Percentiles rank a stretch among this genome's conserved stretches.
phyloP scores from a whole-genome alignment of 2,329 filamentous ascomycete species.

The Xylaria sp. region DNA sequence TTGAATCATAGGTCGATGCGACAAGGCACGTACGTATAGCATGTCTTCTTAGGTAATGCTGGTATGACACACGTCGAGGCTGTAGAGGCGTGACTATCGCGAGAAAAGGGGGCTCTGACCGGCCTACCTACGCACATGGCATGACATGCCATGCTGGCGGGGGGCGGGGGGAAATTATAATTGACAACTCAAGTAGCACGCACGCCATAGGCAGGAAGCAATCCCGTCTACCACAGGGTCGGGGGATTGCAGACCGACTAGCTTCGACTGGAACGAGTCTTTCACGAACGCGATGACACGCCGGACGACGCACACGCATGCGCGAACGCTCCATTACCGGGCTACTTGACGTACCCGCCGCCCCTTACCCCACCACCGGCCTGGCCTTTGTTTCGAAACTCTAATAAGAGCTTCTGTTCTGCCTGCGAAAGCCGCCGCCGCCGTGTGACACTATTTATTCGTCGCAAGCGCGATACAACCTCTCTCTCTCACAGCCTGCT shows the following conservation, averaged over 20 bases:
- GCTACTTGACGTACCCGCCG: too few relatives aligned
- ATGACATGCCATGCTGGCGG: neutral
- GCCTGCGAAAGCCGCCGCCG: too few relatives aligned
- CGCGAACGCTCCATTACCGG: neutral
- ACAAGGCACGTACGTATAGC: neutral
- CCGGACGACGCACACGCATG: neutral
- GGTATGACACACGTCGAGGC: neutral
- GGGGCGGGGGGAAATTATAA: neutral
- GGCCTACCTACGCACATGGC: too few relatives aligned
- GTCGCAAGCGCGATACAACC: neutral
- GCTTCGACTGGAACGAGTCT: constrained; percentile 11
- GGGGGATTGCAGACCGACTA: constrained; percentile 26
- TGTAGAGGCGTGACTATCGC: neutral
- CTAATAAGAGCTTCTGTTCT: neutral
- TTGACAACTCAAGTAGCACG: too few relatives aligned
- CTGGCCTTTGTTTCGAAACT: neutral
- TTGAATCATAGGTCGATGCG: neutral
- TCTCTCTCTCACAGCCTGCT: too few relatives aligned
- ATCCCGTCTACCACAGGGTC: constrained; percentile 14
- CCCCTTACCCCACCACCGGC: neutral
- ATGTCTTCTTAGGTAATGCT: neutral
- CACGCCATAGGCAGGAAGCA: neutral
- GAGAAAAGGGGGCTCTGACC: too few relatives aligned
- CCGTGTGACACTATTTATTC: neutral
- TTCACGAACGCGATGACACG: neutral